Evolutionary conservation across 768 basidiomycete genomes (phyloP), one percentile per base, ranked within the genome.

Genomic region (Postia placenta): DNA sequence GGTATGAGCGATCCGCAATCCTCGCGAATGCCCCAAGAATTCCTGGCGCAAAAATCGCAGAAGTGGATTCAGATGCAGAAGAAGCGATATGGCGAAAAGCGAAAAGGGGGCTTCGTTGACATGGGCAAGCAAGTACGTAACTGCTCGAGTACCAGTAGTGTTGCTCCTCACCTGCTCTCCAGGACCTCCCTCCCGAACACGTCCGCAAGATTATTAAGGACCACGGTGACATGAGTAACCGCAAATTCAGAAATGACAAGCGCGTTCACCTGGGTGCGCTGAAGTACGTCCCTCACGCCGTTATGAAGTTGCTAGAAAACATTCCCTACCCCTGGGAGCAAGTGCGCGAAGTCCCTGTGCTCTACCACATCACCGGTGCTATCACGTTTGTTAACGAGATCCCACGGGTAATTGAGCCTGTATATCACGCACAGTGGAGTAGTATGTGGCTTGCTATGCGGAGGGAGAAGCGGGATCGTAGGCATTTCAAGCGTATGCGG

Each of bases 361-460:
- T 99, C 49, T 99, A 99, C 68, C 96, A 99, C 66, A 95, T 99
- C 62, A 98, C 96, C 7, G 96, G 96, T 55, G 96, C 96, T 35
- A 99, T 99, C 69, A 98, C 96, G 2, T 99, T 99, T 61, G 96
- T 99, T 57, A 98, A 97, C 71, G 93, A 98, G 67, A 87, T 97
- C 33, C 96, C 96, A 37, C 86, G 92, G 41, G 82, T 99, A 57
- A 88, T 98, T 53, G 96, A 98, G 66, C 96, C 96, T 5, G 81
- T 99, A 9, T 98, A 96, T 68, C 96, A 99, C 66, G 92, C 96
- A 1, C 96, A 98, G 62, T 99, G 96, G 96, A 94, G 92, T 64
- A 89, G 91, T 4, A 99, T 99, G 96, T 99, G 96, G 96, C 74
- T 99, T 40, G 95, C 96, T 11, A 99, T 99, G 96, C 79, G 96